These are phyloP conservation scores for Diversispora epigaea DNA, from an alignment of 192 early-diverging fungal species.

Conservation along the genomic window DNA sequence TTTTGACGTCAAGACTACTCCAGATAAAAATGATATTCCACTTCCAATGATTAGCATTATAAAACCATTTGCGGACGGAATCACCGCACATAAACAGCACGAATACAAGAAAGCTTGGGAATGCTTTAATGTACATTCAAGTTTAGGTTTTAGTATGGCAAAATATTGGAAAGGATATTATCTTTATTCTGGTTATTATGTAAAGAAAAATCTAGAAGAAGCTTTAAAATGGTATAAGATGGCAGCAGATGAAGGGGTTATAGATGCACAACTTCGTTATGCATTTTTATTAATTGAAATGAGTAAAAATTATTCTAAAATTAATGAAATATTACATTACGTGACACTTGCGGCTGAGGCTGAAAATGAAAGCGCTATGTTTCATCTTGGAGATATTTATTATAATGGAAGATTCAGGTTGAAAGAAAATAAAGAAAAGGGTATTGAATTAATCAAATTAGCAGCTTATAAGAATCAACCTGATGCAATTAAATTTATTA, in stretches of 20 bases:
- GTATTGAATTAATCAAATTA: background rate
- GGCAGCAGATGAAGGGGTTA: slow-evolving; percentile 18
- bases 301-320: background rate
- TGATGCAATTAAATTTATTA: background rate
- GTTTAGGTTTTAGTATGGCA: background rate
- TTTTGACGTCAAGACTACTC: background rate
- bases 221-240: background rate
- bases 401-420: slow-evolving; percentile 3
- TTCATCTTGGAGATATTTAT: slow-evolving; percentile 16
- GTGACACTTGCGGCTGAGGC: background rate
- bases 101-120: slow-evolving; percentile 7
- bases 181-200: background rate
- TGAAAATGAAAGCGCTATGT: slow-evolving; percentile 10
- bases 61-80: slow-evolving; percentile 11
- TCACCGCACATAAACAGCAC: background rate
- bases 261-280: slow-evolving; percentile 24
- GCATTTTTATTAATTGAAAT: background rate
- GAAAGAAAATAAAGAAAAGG: background rate
- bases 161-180: slow-evolving; percentile 29
- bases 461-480: slow-evolving; percentile 20
- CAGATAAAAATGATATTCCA: background rate
- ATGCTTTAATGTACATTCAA: slow-evolving; percentile 12
- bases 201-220: background rate
- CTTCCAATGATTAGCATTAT: background rate
- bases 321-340: background rate